Evolutionary conservation across 73 alveolate species (phyloP).

Genomic region (Stentor coeruleus): DNA sequence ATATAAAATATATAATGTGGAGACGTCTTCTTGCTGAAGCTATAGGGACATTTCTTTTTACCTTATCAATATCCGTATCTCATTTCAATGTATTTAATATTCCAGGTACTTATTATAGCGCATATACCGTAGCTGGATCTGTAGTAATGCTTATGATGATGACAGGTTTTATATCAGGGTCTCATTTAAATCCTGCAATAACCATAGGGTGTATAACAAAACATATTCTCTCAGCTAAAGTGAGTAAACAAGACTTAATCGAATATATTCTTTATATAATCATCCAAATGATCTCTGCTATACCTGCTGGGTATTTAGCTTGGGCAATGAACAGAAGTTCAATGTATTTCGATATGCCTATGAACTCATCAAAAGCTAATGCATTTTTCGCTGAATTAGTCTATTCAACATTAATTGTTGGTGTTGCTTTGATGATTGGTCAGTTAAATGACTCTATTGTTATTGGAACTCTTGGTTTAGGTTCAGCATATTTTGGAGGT

Average conservation of each 20-base stretch:
- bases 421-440: not conserved
- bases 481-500: slow-evolving; percentile 6
- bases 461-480: slow-evolving; percentile 18
- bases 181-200: slow-evolving; percentile 30
- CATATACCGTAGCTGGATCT: slow-evolving; percentile 11
- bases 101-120: slow-evolving; percentile 19
- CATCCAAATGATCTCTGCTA: slow-evolving; percentile 3
- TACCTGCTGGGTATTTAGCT: slow-evolving; percentile 4
- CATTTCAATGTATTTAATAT: not conserved
- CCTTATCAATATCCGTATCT: not conserved
- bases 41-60: not conserved
- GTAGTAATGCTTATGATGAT: slow-evolving; percentile 2
- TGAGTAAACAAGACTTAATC: not conserved
- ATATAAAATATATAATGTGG: slow-evolving; percentile 19
- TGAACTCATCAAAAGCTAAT: not conserved
- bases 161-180: slow-evolving; percentile 23
- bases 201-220: not conserved
- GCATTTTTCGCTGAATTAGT: slow-evolving; percentile 19
- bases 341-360: not conserved
- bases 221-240: not conserved
- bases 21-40: slow-evolving; percentile 18
- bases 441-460: not conserved
- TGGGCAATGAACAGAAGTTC: not conserved
- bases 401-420: not conserved
- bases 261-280: not conserved